Base-by-base conservation (phyloP, 768 basidiomycete genomes). In the Rhodosporidiobolus sp. region DNA sequence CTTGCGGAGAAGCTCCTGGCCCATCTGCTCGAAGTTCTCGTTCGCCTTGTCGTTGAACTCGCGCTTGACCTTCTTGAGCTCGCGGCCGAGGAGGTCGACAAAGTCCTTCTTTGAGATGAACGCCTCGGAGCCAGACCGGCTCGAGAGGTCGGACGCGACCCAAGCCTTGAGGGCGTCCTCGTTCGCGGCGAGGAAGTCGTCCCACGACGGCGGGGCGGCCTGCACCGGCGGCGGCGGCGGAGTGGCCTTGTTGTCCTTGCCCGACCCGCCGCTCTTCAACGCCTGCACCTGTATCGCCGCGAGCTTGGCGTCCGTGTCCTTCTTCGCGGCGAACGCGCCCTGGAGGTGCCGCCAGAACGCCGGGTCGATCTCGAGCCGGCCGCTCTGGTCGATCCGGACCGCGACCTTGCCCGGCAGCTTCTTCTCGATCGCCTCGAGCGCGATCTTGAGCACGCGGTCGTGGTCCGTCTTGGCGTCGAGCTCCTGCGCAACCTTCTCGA, bases 341-440 rank as follows among this genome's bases (percentile, higher is more conserved):
- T 80, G 80, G 71, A 84, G 78, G 62, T 82, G 79, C 26, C 74
- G 77, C 83, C 83, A 84, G 79, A 84, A 83, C 28, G 71, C 67
- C 12, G 83, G 83, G 54, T 83, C 82, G 65, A 83, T 78, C 28
- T 78, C 79, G 45, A 81, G 69, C 14, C 78, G 64, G 26, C 78
- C 79, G 24, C 72, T 79, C 56, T 76, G 69, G 65, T 80, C 76
- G 43, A 78, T 56, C 43, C 66, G 57, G 32, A 83, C 79, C 2
- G 82, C 83, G 55, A 84, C 71, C n/a, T 72, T 66, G n/a, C 78
- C 64, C 17, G 83, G 83, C 53, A 84, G 70, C 45, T 81, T 78
- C 65, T 77, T 68, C 59, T 82, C 82, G 63, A 84, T 77, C 3
- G 80, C 78, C 12, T 76, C 69, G 24, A 78, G 74, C 46, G 77